Evolutionary conservation across 805 yeast species (phyloP).

Genomic region (Torulaspora maleeae): DNA sequence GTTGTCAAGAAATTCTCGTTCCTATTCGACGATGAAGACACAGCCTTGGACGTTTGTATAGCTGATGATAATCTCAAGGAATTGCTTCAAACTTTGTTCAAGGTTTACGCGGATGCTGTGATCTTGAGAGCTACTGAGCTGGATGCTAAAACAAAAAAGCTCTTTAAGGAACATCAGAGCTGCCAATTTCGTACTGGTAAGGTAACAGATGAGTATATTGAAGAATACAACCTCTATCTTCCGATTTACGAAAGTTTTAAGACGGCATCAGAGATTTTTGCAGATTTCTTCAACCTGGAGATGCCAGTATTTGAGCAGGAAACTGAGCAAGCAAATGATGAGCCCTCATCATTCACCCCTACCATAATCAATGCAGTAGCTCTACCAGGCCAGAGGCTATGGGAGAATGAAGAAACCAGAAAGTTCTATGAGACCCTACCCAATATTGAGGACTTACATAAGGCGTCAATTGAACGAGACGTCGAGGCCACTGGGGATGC

Average conservation of each 20-base stretch:
- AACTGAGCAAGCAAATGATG: slow-evolving; percentile 24
- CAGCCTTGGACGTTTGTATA: slow-evolving; percentile 28
- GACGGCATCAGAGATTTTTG: slow-evolving; percentile 40
- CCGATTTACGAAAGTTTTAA: slow-evolving; percentile 45
- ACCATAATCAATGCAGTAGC: slow-evolving; percentile 27
- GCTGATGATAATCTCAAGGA: slow-evolving; percentile 26
- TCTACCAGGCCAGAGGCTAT: slow-evolving; percentile 34
- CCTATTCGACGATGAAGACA: slow-evolving; percentile 33
- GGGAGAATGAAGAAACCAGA: slow-evolving; percentile 66
- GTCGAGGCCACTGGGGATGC: slow-evolving; percentile 15
- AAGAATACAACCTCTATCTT: slow-evolving; percentile 33
- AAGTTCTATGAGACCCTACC: slow-evolving; percentile 60
- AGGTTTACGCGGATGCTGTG: slow-evolving; percentile 42
- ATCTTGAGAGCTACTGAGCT: slow-evolving; percentile 36
- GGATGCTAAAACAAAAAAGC: slow-evolving; percentile 36
- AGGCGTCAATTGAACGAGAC: slow-evolving; percentile 13
- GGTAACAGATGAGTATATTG: slow-evolving; percentile 38
- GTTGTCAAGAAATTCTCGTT: slow-evolving; percentile 48
- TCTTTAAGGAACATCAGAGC: slow-evolving; percentile 42
- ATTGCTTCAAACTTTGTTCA: slow-evolving; percentile 38
- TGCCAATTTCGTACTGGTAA: slow-evolving; percentile 67
- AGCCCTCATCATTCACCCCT: slow-evolving; percentile 29
- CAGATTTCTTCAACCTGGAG: slow-evolving; percentile 39
- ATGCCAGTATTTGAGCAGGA: slow-evolving; percentile 37
- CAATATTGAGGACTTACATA: slow-evolving; percentile 34